Evolutionary conservation across 768 basidiomycete species (phyloP).

Genomic region (Dendrothele bispora): DNA sequence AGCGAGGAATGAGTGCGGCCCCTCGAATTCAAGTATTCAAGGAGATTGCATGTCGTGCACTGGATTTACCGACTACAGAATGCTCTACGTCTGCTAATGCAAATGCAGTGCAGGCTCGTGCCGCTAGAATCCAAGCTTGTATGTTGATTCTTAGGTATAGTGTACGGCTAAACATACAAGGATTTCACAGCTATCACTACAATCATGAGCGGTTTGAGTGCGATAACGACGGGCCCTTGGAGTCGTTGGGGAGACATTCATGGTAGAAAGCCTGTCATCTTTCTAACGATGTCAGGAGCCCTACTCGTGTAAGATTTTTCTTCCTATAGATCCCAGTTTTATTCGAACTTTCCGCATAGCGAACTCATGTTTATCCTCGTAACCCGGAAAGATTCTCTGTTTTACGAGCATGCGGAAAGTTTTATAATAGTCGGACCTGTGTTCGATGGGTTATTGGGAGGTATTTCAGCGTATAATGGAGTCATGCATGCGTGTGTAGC

Average conservation of each 20-base stretch:
- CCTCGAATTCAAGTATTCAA: conserved; percentile 81
- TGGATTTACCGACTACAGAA: conserved; percentile 24
- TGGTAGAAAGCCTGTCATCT: conserved; percentile 77
- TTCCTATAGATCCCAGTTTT: conserved; percentile 3
- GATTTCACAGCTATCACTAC: conserved; percentile 58
- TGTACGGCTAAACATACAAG: background rate
- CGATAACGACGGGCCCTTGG: conserved; percentile 87
- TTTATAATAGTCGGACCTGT: conserved; percentile 77
- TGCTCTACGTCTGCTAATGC: conserved; percentile 20
- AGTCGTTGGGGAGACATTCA: conserved; percentile 73
- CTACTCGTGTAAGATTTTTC: conserved; percentile 60
- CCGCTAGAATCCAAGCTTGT: conserved; percentile 73
- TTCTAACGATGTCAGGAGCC: conserved; percentile 64
- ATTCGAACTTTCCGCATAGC: conserved; percentile 37
- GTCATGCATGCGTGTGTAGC: conserved; percentile 66
- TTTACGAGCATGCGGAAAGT: conserved; percentile 58
- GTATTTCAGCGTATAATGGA: conserved; percentile 62
- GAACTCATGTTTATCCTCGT: conserved; percentile 81
- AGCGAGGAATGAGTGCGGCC: conserved; percentile 82
- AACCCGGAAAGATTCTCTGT: conserved; percentile 52
- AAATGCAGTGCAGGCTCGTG: conserved; percentile 63
- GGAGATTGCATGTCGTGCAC: conserved; percentile 66
- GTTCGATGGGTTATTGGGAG: conserved; percentile 79
- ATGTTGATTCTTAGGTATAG: conserved; percentile 10
- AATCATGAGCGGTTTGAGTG: conserved; percentile 75